Conservation (phyloP, 306 rosid genomes). For the Dalbergia cochinchinensis region DNA sequence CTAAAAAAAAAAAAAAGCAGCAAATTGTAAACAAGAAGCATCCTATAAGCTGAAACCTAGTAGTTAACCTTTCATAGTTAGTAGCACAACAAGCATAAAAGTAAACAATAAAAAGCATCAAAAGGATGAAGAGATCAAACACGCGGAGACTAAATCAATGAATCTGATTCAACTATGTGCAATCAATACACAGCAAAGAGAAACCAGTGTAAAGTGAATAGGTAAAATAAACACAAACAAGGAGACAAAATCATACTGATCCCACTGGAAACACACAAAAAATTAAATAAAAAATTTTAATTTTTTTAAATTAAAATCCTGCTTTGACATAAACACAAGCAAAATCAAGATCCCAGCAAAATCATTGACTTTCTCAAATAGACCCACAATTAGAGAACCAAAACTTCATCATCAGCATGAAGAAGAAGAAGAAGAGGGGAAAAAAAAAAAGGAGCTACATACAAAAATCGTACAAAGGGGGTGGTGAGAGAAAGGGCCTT, state of each 20-base stretch:
- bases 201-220: constrained; percentile 36
- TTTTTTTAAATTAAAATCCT: constrained; percentile 10
- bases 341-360: constrained; percentile 54
- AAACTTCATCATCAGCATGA: constrained; percentile 10
- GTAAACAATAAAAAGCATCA: background rate
- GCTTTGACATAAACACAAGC: constrained; percentile 59
- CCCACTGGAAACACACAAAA: constrained; percentile 40
- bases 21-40: constrained; percentile 26
- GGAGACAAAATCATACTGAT: constrained; percentile 58
- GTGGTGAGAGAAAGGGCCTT: constrained; percentile 52
- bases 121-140: constrained; percentile 21
- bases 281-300: background rate
- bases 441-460: constrained; percentile 1
- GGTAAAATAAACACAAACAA: constrained; percentile 39
- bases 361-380: constrained; percentile 40
- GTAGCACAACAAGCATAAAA: constrained; percentile 27
- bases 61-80: constrained; percentile 7
- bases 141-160: constrained; percentile 40
- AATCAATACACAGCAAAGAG: constrained; percentile 47
- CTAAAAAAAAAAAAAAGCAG: constrained; percentile 2
- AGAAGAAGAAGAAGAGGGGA: background rate
- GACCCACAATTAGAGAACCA: background rate
- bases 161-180: constrained; percentile 44
- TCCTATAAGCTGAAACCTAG: constrained; percentile 19
- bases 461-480: constrained; percentile 17